Evolutionary conservation across 768 basidiomycete genomes (phyloP).

Genomic region (Rhodotorula kratochvilovae): DNA sequence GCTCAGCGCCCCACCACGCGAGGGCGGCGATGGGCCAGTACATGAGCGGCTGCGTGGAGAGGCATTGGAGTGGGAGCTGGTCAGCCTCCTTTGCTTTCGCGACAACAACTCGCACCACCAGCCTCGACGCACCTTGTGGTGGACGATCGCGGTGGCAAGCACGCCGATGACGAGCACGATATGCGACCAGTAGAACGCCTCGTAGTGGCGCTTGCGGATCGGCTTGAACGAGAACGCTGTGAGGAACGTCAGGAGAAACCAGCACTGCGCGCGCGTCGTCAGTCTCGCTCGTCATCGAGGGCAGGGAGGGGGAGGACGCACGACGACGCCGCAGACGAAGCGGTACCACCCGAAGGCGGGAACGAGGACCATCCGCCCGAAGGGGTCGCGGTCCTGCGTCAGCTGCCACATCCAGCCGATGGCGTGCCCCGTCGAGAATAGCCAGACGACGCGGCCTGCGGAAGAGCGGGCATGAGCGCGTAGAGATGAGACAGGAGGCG

Average conservation of each 20-base stretch:
- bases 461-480: not conserved
- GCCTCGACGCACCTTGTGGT: conserved; percentile 52
- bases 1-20: conserved; percentile 61
- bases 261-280: conserved; percentile 52
- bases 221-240: conserved; percentile 55
- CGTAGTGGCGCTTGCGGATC: conserved; percentile 57
- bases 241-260: conserved; percentile 56
- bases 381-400: conserved; percentile 51
- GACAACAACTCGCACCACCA: too few relatives aligned
- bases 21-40: conserved; percentile 68
- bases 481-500: too few relatives aligned
- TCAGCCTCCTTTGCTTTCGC: not conserved
- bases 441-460: conserved; percentile 62
- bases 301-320: conserved; percentile 30
- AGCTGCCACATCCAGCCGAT: conserved; percentile 68
- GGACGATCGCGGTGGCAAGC: conserved; percentile 60
- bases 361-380: conserved; percentile 47
- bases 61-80: not conserved
- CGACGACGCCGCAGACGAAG: conserved; percentile 62
- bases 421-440: conserved; percentile 60
- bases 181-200: conserved; percentile 65
- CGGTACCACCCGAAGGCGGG: conserved; percentile 60
- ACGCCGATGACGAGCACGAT: conserved; percentile 62
- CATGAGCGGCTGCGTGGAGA: conserved; percentile 28
- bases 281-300: not conserved